Conservation (phyloP, 208 protist genomes). For the Leishmania mexicana region DNA sequence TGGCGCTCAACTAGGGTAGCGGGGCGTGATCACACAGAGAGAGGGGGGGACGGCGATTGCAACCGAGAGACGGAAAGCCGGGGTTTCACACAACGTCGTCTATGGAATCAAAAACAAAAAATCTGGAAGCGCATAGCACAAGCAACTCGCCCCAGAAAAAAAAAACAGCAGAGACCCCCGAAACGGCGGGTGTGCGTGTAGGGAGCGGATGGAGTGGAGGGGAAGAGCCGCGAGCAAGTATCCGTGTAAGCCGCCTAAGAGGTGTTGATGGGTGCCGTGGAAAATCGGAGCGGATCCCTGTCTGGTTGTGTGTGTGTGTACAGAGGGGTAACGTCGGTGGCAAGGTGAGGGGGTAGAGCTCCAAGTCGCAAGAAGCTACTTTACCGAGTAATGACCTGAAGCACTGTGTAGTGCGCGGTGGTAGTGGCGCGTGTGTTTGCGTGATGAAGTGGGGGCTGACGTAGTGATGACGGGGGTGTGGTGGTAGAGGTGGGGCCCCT, state of each 20-base stretch:
- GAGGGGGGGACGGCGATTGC: background rate
- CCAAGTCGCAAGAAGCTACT: constrained; percentile 4
- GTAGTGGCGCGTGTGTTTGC: background rate
- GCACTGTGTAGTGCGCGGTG: background rate
- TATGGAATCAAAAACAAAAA: background rate
- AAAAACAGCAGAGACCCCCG: background rate
- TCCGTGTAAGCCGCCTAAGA: background rate
- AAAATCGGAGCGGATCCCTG: constrained; percentile 2
- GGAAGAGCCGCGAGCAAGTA: background rate
- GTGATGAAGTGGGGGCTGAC: background rate
- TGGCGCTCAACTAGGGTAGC: background rate
- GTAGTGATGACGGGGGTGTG: background rate
- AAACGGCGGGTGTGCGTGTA: background rate
- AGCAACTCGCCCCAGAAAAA: background rate
- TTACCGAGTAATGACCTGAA: background rate
- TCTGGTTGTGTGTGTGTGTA: background rate
- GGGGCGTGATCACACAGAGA: background rate
- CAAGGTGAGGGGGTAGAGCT: background rate
- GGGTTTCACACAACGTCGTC: background rate
- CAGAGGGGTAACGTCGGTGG: constrained; percentile 8
- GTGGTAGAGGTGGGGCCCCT: background rate
- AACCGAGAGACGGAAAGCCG: background rate
- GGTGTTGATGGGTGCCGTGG: background rate
- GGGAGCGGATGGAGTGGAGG: background rate
- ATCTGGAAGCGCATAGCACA: background rate